These are phyloP conservation scores for Mollisiaceae sp. DNA, from an alignment of 2,329 filamentous ascomycete genomes.

Conservation along the genomic window DNA sequence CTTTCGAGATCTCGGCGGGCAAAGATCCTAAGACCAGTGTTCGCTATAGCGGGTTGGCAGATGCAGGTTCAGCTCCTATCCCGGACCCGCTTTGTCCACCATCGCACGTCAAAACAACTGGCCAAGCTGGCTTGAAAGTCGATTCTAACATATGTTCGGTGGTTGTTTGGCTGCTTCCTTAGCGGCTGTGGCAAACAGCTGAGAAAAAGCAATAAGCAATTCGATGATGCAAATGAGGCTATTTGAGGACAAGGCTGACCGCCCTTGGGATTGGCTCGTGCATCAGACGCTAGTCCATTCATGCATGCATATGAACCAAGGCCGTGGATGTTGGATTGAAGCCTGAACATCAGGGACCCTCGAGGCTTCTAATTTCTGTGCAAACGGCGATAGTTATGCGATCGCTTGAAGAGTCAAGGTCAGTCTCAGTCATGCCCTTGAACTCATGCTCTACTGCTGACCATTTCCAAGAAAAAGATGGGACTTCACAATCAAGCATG, in stretches of 20 bases:
- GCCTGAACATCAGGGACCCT: slow-evolving; percentile 14
- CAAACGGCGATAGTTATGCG: slow-evolving; percentile 50
- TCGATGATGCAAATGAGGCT: slow-evolving; percentile 6
- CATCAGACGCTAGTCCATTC: background rate
- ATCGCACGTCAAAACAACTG: background rate
- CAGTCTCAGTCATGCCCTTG: slow-evolving; percentile 22
- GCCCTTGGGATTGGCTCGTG: slow-evolving; percentile 8
- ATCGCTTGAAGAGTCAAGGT: slow-evolving; percentile 60
- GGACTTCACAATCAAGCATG: slow-evolving; percentile 65
- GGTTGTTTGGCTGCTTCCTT: background rate
- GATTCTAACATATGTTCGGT: background rate
- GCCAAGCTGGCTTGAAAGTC: background rate
- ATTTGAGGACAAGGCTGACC: slow-evolving; percentile 23
- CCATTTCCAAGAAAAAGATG: slow-evolving; percentile 64
- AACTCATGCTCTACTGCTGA: slow-evolving; percentile 30
- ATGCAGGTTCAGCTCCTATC: slow-evolving; percentile 2
- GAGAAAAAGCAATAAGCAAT: background rate
- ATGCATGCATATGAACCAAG: slow-evolving; percentile 8
- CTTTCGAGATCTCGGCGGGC: background rate
- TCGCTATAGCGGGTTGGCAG: background rate
- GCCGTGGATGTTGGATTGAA: slow-evolving; percentile 14
- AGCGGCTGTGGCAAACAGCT: background rate
- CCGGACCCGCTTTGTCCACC: background rate
- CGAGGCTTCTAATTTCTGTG: slow-evolving; percentile 5
- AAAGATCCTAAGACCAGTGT: background rate